Base-by-base conservation (phyloP, 2,329 filamentous ascomycete genomes). In the Fusarium austroafricanum region DNA sequence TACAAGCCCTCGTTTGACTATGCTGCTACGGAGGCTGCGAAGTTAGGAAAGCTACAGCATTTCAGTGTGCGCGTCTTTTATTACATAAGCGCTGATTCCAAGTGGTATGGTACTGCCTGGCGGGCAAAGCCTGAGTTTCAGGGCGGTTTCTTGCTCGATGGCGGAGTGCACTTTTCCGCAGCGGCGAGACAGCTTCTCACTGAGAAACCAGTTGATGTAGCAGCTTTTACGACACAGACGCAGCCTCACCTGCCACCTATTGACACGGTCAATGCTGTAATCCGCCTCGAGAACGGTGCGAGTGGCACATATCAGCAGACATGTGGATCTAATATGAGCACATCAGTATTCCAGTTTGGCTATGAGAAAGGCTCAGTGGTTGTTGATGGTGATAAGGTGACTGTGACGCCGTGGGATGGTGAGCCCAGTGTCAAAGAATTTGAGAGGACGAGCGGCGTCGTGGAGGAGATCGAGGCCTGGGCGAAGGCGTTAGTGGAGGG, bases 121-220 rank as follows among this genome's bases (percentile, higher is more conserved):
- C 87, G 92, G 55, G 90, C 90, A 76, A 84, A 80, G 55, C 91
- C 92, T 2, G 82, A 86, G 52, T 87, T 92, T 75, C 91, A 93
- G 77, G 92, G 92, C 55, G 92, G 92, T 0, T 94, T 93, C 75
- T 76, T 94, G 55, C 85, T 94, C 3, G 92, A 94, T 73, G 90
- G 87, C 15, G 92, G 92, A 42, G 90, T 94, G 26, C 92, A 94
- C 77, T 89, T 87, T 62, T 81, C 89, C 9, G 91, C 91, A 10
- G 88, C 80, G 0, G 83, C 90, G 49, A 82, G 91, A 17, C 76
- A 86, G 31, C 74, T 94, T 40, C 79, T 93, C 28, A 47, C 37
- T 6, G 79, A 80, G 17, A 76, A 84, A 45, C 65, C 86, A 28
- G 77, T 79, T 14, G 80, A 78, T 33, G 77, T 90, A 5, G 80